Evolutionary conservation across 345 rosid species (phyloP).

Genomic region (Eucalyptus coolabah): DNA sequence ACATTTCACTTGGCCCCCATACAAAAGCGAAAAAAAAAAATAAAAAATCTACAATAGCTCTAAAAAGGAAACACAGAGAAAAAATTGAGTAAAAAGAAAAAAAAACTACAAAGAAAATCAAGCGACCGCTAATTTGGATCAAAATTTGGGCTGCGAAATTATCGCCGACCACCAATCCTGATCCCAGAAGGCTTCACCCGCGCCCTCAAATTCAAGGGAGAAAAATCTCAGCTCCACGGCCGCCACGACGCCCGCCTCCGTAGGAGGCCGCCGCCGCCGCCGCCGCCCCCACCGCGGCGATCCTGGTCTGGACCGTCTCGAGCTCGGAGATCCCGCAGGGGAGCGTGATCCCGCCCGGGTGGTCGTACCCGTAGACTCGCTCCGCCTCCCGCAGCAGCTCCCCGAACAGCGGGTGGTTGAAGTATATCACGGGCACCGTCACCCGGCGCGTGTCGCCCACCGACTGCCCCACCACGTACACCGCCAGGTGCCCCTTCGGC

Average conservation of each 20-base stretch:
- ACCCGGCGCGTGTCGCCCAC: slow-evolving; percentile 31
- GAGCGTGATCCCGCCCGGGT: slow-evolving; percentile 65
- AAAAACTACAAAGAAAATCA: neutral
- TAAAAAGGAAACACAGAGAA: neutral
- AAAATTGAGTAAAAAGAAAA: neutral
- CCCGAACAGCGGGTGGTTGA: slow-evolving; percentile 79
- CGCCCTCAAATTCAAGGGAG: neutral
- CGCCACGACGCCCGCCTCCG: slow-evolving; percentile 4
- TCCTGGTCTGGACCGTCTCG: slow-evolving; percentile 66
- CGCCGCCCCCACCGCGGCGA: slow-evolving; percentile 46
- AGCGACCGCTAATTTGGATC: neutral
- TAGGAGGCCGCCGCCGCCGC: slow-evolving; percentile 36
- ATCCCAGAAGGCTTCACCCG: neutral
- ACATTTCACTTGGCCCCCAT: neutral
- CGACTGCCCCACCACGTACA: slow-evolving; percentile 61
- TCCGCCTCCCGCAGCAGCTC: slow-evolving; percentile 66
- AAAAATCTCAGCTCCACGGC: neutral
- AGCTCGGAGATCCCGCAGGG: slow-evolving; percentile 74
- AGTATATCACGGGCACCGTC: slow-evolving; percentile 64
- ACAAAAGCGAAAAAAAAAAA: neutral
- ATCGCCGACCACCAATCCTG: neutral
- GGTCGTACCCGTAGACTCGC: slow-evolving; percentile 62
- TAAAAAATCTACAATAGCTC: neutral
- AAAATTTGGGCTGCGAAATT: neutral
- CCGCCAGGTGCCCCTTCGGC: slow-evolving; percentile 72